A percentile compares a stretch with the other conserved stretches of the same genome.
Evolutionary conservation across 805 yeast species (phyloP).

Genomic region (Candida stauntonica): DNA sequence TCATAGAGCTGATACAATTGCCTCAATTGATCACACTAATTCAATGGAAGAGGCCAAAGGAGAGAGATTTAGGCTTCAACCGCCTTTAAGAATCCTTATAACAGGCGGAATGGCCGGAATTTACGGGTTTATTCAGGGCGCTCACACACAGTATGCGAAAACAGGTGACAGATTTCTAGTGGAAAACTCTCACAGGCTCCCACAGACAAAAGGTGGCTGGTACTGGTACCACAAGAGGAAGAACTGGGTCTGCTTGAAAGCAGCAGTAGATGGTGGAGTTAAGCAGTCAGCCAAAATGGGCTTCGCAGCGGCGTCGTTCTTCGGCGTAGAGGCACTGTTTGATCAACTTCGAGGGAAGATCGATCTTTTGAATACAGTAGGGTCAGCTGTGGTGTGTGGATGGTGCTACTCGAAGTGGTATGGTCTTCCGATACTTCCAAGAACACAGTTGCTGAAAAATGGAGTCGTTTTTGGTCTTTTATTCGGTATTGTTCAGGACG

Average conservation of each 20-base stretch:
- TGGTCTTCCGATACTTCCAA: constrained; percentile 38
- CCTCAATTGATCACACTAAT: neutral
- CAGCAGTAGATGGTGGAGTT: constrained; percentile 49
- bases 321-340: constrained; percentile 57
- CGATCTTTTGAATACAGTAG: constrained; percentile 61
- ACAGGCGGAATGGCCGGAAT: constrained; percentile 6
- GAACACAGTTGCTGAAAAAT: constrained; percentile 37
- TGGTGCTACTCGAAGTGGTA: constrained; percentile 43
- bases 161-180: constrained; percentile 63
- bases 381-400: constrained; percentile 51
- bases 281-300: constrained; percentile 39
- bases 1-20: neutral
- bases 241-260: constrained; percentile 63
- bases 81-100: constrained; percentile 3
- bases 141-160: constrained; percentile 51
- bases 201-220: constrained; percentile 79
- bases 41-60: neutral
- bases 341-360: constrained; percentile 50
- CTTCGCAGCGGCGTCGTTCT: constrained; percentile 42
- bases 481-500: constrained; percentile 66
- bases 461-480: constrained; percentile 57
- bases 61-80: constrained; percentile 8
- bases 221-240: constrained; percentile 81
- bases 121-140: constrained; percentile 40
- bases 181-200: constrained; percentile 79